Evolutionary conservation across 495 filamentous ascomycete species (phyloP).

Genomic region (Tetracladium marchalianum): DNA sequence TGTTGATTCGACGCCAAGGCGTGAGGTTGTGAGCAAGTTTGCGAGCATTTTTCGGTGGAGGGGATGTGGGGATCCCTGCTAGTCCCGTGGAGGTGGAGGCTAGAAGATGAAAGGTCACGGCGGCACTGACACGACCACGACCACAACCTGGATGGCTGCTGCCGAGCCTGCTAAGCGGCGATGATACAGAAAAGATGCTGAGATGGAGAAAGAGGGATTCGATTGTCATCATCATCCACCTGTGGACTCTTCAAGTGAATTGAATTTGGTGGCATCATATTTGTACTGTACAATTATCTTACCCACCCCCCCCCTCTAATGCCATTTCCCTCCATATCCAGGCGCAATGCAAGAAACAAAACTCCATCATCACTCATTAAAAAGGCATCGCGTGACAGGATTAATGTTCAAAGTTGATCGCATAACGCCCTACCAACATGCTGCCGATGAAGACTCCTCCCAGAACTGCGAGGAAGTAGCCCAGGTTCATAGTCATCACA

Average conservation of each 20-base stretch:
- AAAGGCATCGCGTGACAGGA: background rate
- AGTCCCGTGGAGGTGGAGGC: background rate
- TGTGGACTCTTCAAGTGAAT: too few species aligned
- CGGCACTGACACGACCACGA: background rate
- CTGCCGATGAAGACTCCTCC: slow-evolving; percentile 79
- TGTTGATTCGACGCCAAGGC: background rate
- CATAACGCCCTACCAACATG: slow-evolving; percentile 64
- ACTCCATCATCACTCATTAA: slow-evolving; percentile 2
- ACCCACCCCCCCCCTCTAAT: too few species aligned
- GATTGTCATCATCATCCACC: too few species aligned
- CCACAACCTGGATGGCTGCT: background rate
- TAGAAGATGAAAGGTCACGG: background rate
- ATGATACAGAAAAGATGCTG: too few species aligned
- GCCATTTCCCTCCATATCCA: too few species aligned
- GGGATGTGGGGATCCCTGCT: background rate
- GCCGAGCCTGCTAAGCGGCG: too few species aligned
- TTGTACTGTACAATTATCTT: too few species aligned
- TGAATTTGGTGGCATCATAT: too few species aligned
- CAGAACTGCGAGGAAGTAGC: slow-evolving; percentile 87
- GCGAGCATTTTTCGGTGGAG: slow-evolving; percentile 10
- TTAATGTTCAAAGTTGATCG: slow-evolving; percentile 24
- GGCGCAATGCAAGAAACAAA: too few species aligned
- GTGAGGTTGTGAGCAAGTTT: slow-evolving; percentile 2
- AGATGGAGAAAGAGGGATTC: too few species aligned
- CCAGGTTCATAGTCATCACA: slow-evolving; percentile 96